Evolutionary conservation across 1,284 basidiomycete species (phyloP).

Genomic region (Waitea zeae): DNA sequence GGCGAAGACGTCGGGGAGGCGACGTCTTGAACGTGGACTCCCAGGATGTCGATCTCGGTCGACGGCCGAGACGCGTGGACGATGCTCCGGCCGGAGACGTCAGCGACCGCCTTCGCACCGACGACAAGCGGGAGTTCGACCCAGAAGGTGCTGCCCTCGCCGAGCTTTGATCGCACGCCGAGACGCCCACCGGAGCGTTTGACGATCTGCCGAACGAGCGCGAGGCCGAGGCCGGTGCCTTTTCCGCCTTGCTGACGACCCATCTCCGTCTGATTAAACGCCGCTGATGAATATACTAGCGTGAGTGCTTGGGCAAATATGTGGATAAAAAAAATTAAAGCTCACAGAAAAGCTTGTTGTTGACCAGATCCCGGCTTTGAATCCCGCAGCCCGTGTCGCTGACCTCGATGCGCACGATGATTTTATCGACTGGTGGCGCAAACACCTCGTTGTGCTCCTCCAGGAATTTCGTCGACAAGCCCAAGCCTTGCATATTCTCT

Average conservation of each 20-base stretch:
- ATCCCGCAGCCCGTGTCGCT: constrained; percentile 73
- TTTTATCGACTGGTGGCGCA: constrained; percentile 27
- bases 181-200: constrained; percentile 68
- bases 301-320: constrained; percentile 1
- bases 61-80: neutral
- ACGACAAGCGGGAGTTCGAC: constrained; percentile 48
- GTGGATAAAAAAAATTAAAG: constrained; percentile 7
- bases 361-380: constrained; percentile 49
- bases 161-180: constrained; percentile 49
- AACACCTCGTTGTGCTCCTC: constrained; percentile 24
- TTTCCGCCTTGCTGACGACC: constrained; percentile 78
- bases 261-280: constrained; percentile 66
- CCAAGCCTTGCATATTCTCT: constrained; percentile 7
- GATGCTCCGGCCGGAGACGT: too few relatives aligned
- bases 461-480: constrained; percentile 28
- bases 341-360: constrained; percentile 64
- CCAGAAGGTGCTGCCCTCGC: constrained; percentile 60
- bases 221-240: constrained; percentile 77
- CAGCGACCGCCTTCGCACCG: neutral
- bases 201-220: constrained; percentile 81
- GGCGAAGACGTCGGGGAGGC: too few relatives aligned
- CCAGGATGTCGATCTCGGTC: neutral
- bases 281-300: constrained; percentile 20
- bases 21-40: neutral
- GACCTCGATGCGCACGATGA: constrained; percentile 69